phyloP scores from a whole-genome alignment of 2,329 filamentous ascomycete species.

The Curvularia sp. region DNA sequence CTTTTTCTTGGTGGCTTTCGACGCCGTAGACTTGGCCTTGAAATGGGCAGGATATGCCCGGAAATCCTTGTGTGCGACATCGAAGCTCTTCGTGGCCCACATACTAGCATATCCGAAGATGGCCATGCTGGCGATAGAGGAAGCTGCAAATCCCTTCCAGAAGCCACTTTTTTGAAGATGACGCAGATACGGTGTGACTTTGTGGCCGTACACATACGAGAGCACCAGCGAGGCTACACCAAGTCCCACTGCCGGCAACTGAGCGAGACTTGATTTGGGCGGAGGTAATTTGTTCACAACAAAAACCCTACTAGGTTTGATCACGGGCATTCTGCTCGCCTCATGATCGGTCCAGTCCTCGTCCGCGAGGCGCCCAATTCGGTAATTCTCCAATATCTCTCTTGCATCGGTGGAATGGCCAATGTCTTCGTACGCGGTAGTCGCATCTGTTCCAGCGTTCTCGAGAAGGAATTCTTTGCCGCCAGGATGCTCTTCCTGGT shows the following conservation, averaged over 20 bases:
- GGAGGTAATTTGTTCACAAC: conserved; percentile 24
- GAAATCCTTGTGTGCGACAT: conserved; percentile 25
- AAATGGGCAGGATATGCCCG: conserved; percentile 23
- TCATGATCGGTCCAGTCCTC: conserved; percentile 27
- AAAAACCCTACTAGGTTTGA: conserved; percentile 16
- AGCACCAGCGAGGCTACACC: conserved; percentile 14
- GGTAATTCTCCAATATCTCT: conserved; percentile 52
- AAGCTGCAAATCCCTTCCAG: conserved; percentile 25
- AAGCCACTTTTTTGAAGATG: conserved; percentile 19
- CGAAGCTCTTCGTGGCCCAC: conserved; percentile 21
- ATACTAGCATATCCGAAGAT: conserved; percentile 17
- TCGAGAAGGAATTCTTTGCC: conserved; percentile 54
- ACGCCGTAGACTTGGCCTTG: conserved; percentile 19
- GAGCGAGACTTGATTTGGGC: conserved; percentile 14
- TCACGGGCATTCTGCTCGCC: conserved; percentile 50
- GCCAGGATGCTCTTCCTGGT: conserved; percentile 65
- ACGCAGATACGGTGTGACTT: conserved; percentile 17
- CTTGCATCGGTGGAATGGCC: conserved; percentile 58
- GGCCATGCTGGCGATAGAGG: conserved; percentile 18
- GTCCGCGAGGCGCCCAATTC: conserved; percentile 37
- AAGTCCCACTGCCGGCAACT: conserved; percentile 14
- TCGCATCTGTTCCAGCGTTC: conserved; percentile 55
- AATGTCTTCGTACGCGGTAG: conserved; percentile 54
- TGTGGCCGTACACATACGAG: conserved; percentile 13
- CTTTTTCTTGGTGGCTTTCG: conserved; percentile 18